Evolutionary conservation across 306 rosid species (phyloP), one percentile per base, ranked within the genome.

Genomic region (Lathyrus tuberosus): DNA sequence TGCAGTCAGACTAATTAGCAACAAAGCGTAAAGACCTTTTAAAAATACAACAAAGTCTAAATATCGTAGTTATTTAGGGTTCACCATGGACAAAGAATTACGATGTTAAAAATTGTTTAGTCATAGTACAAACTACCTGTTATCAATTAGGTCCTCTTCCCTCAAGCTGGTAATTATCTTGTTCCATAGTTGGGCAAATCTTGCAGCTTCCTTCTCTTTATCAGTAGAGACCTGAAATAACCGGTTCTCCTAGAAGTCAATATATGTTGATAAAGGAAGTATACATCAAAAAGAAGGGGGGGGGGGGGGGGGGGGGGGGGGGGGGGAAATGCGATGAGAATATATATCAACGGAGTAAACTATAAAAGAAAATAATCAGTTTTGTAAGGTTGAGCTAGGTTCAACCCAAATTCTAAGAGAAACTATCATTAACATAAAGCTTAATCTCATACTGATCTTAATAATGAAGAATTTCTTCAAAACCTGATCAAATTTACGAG

Each of bases 111-210:
- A 69, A 41, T 56, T 28, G 48, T 44, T 22, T 62, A 57, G 64
- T 62, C 35, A 63, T 10, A 35, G 60, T 51, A 65, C 77, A 72
- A 90, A 64, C 79, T 76, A 90, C 98, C 97, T 84, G 80, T 90
- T 78, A 77, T 76, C 81, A 76, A 90, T 94, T 17, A 94, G 86
- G 80, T 94, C 98, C 81, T 94, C 98, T 54, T 91, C 96, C 80
- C 99, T 83, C 81, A 94, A 87, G 79, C 99, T 88, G 79, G 72
- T 85, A 52, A 94, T 83, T 70, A 90, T 94, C 71, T 85, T 86
- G 68, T 94, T 94, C 97, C 97, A 94, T 76, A 94, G 81, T 80
- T 94, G 97, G 31, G 97, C 86, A 87, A 94, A 94, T 73, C 95
- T 87, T 14, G 98, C 95, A 41, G 91, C 90, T 70, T 76, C 89